These are phyloP conservation scores for Ascomycota sp. DNA, from an alignment of 2,329 filamentous ascomycete genomes.

Conservation along the genomic window DNA sequence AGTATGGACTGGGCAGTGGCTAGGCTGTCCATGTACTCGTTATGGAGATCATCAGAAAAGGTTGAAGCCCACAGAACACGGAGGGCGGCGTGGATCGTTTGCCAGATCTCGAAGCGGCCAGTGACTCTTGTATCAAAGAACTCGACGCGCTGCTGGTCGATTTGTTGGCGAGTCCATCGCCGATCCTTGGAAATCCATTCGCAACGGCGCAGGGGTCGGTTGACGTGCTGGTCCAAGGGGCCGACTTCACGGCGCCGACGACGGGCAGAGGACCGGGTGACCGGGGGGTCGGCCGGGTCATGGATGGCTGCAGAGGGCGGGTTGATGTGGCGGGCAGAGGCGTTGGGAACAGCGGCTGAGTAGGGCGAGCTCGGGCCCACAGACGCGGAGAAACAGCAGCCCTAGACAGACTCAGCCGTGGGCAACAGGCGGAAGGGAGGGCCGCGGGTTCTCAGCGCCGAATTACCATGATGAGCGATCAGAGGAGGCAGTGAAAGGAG, in stretches of 20 bases:
- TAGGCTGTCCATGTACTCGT: conserved; percentile 21
- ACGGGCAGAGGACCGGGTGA: conserved; percentile 4
- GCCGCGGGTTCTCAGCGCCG: neutral
- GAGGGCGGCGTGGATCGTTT: conserved; percentile 46
- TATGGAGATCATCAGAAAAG: conserved; percentile 16
- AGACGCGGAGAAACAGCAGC: conserved; percentile 36
- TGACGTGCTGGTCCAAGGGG: conserved; percentile 43
- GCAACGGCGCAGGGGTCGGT: conserved; percentile 45
- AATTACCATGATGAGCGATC: conserved; percentile 2
- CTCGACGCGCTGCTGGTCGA: conserved; percentile 53
- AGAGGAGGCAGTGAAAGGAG: neutral
- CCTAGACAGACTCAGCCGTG: conserved; percentile 15
- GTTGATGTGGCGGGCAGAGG: conserved; percentile 34
- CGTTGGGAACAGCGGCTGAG: conserved; percentile 24
- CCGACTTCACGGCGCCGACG: conserved; percentile 16
- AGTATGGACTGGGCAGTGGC: conserved; percentile 63
- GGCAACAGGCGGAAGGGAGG: neutral
- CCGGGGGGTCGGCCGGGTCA: conserved; percentile 9
- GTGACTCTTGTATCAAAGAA: conserved; percentile 86
- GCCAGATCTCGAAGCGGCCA: conserved; percentile 62
- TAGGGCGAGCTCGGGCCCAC: conserved; percentile 33
- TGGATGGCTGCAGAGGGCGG: conserved; percentile 14
- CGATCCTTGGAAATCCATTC: conserved; percentile 43
- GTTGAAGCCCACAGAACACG: conserved; percentile 43
- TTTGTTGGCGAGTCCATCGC: conserved; percentile 46